Conservation (phyloP, 352 stramenopile species). For the Phytophthora vignae region DNA sequence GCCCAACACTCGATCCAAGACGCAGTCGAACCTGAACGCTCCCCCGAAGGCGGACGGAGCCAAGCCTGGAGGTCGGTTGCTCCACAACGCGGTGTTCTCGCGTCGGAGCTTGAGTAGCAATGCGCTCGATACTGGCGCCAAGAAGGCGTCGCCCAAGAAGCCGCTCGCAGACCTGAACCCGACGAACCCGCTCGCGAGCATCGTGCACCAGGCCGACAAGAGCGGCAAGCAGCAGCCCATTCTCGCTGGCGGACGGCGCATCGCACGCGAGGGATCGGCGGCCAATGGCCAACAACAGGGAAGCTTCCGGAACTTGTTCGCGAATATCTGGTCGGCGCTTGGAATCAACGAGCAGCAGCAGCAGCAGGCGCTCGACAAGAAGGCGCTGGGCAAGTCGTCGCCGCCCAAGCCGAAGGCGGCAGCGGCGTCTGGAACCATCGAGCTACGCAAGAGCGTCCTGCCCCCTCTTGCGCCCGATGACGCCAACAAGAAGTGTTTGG, state of each 20-base stretch:
- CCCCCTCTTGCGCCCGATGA: slow-evolving; percentile 53
- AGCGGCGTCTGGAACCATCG: slow-evolving; percentile 41
- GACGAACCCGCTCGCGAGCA: slow-evolving; percentile 55
- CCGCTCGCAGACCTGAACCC: slow-evolving; percentile 49
- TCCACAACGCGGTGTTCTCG: slow-evolving; percentile 76
- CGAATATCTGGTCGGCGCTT: slow-evolving; percentile 74
- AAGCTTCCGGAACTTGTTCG: slow-evolving; percentile 71
- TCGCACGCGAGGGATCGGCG: slow-evolving; percentile 35
- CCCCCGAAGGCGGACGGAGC: slow-evolving; percentile 33
- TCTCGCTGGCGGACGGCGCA: slow-evolving; percentile 29
- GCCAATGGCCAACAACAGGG: slow-evolving; percentile 45
- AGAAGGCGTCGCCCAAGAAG: slow-evolving; percentile 45
- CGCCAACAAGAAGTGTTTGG: slow-evolving; percentile 88
- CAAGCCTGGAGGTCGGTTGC: slow-evolving; percentile 45
- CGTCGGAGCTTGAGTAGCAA: slow-evolving; percentile 65
- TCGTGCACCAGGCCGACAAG: slow-evolving; percentile 76
- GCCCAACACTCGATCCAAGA: slow-evolving; percentile 43
- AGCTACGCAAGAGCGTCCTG: slow-evolving; percentile 71
- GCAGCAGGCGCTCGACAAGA: slow-evolving; percentile 42
- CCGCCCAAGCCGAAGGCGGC: slow-evolving; percentile 33
- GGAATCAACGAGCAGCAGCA: slow-evolving; percentile 72
- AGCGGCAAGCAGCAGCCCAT: slow-evolving; percentile 64
- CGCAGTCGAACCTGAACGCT: slow-evolving; percentile 30
- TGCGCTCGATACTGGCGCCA: slow-evolving; percentile 40
- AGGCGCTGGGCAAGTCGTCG: slow-evolving; percentile 34